These are phyloP conservation scores for Xylaria sp. DNA, from an alignment of 2,329 filamentous ascomycete genomes.

Conservation along the genomic window DNA sequence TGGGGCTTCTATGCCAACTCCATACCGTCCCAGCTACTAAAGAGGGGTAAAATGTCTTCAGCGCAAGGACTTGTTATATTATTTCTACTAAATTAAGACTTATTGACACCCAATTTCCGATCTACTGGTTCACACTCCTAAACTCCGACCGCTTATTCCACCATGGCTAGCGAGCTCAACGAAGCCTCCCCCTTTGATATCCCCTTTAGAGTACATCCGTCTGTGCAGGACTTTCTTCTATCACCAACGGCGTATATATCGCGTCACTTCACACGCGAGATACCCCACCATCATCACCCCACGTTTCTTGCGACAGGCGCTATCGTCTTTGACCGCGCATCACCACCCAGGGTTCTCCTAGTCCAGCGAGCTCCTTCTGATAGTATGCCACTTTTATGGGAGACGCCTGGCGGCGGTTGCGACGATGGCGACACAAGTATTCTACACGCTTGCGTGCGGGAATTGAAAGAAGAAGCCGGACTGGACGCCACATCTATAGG, in stretches of 20 bases:
- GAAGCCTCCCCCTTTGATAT: not conserved
- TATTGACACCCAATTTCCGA: not conserved
- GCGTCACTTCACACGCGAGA: not conserved
- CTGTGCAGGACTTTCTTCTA: not conserved
- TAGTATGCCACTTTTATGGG: slow-evolving; percentile 1
- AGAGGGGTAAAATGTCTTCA: not conserved
- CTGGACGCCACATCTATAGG: not conserved
- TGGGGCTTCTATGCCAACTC: not conserved
- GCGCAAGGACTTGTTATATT: not conserved
- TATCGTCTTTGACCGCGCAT: not conserved
- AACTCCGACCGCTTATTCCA: not conserved
- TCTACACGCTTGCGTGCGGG: slow-evolving; percentile 3
- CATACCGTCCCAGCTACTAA: too few relatives aligned
- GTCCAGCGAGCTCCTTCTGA: slow-evolving; percentile 6
- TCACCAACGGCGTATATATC: not conserved
- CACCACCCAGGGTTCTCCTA: not conserved
- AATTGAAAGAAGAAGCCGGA: not conserved
- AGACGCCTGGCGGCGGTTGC: slow-evolving; percentile 9
- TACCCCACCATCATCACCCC: not conserved
- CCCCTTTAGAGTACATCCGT: not conserved
- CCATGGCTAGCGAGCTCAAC: not conserved
- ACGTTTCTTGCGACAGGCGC: not conserved
- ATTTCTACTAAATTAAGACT: not conserved
- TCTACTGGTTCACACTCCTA: not conserved
- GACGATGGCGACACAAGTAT: slow-evolving; percentile 5